Evolutionary conservation across 768 basidiomycete species (phyloP).

Genomic region (Clathrus columnatus): DNA sequence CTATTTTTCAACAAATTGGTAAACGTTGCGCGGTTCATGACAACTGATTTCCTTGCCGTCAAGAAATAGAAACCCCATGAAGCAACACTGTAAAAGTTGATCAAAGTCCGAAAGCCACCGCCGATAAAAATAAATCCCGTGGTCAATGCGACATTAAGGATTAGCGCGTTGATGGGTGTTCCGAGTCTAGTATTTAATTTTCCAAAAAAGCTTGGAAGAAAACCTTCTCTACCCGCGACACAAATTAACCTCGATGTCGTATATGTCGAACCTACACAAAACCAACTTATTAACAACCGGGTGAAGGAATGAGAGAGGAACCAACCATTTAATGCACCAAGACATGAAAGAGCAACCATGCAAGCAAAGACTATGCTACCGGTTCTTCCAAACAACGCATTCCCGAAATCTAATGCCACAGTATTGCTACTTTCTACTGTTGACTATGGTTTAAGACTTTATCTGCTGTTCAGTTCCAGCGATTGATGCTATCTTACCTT

Average conservation of each 20-base stretch:
- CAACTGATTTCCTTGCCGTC: too few species aligned
- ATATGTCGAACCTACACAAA: constrained; percentile 49
- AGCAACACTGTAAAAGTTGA: constrained; percentile 85
- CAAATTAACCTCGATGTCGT: constrained; percentile 81
- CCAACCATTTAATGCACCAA: constrained; percentile 85
- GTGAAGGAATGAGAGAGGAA: constrained; percentile 7
- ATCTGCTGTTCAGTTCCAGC: not conserved
- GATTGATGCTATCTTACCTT: constrained; percentile 36
- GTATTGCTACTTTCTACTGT: constrained; percentile 76
- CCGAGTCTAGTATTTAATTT: constrained; percentile 61
- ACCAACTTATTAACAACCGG: not conserved
- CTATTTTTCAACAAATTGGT: constrained; percentile 27
- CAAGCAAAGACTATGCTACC: constrained; percentile 83
- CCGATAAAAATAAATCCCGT: constrained; percentile 75
- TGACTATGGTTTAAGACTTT: constrained; percentile 24
- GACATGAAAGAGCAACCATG: constrained; percentile 90
- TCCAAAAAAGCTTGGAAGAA: constrained; percentile 79
- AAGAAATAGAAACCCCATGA: constrained; percentile 85
- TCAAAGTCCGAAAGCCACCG: constrained; percentile 79
- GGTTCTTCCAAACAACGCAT: constrained; percentile 73
- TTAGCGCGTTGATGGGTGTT: constrained; percentile 84
- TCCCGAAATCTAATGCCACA: constrained; percentile 88
- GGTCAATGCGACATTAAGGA: constrained; percentile 69
- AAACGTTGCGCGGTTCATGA: not conserved
- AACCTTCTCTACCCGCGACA: constrained; percentile 81